Base-by-base conservation (phyloP, 2,329 filamentous ascomycete genomes). In the Cercospora sojina region DNA sequence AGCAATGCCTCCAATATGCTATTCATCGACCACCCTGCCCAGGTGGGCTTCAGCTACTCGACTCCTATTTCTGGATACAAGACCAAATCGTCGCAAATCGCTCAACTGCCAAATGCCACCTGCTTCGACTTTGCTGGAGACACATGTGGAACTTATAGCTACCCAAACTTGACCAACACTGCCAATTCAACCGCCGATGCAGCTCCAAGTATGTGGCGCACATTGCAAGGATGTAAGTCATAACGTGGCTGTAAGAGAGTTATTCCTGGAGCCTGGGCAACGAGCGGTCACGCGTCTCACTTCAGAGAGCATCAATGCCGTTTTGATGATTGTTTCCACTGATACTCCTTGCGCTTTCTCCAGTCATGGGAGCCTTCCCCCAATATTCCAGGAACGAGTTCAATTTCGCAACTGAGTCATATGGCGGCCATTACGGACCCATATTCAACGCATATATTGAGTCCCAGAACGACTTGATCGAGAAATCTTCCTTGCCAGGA, bases 11-110 rank as follows among this genome's bases (percentile, higher is more conserved):
- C 84, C 32, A 90, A 90, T 70, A 86, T 90, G 83, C 84, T 91
- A 16, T 91, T 89, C 77, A 86, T 91, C 70, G 89, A 91, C 71
- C 85, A 91, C 75, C 90, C 86, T 8, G 84, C 82, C 9, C 83
- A 85, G 56, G 83, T 86, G 4, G 87, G 87, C 0, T 85, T 88
- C 71, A 86, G 83, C 10, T 88, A 88, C 73, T 80, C 80, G 4
- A 74, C 78, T 12, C 78, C 81, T 0, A 76, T 82, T 6, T 78
- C 80, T 20, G 81, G 70, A 1, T 83, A 81, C 66, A 71, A 66
- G n/a, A 59, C 64, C 10, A 49, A 20, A 10, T 75, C 80, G 49
- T 55, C 72, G 1, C 58, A 69, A 9, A 79, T 86, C 41, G 75
- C 86, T 25, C 69, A 73, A 23, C 71, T 74, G 6, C 67, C 73